A percentile compares a stretch with the other conserved stretches of the same genome.
phyloP scores from a whole-genome alignment of 805 yeast species.

The Groenewaldozyma salmanticensis region DNA sequence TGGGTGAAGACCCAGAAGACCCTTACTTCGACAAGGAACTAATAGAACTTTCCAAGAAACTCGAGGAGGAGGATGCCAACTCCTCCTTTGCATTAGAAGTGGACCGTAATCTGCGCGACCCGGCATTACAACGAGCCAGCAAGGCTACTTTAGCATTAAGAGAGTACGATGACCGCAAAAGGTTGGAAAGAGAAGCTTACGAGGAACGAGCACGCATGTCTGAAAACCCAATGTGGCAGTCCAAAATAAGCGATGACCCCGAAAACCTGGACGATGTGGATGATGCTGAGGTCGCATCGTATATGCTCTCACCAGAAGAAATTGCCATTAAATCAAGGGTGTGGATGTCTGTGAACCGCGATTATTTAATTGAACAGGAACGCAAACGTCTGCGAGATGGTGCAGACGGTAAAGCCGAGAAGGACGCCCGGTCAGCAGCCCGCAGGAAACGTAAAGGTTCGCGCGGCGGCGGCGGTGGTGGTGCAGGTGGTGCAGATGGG shows the following conservation, averaged over 20 bases:
- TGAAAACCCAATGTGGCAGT: slow-evolving; percentile 22
- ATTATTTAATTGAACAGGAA: slow-evolving; percentile 76
- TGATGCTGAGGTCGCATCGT: slow-evolving; percentile 64
- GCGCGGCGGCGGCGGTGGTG: too few species aligned
- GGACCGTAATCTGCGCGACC: slow-evolving; percentile 2
- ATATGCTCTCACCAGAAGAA: slow-evolving; percentile 60
- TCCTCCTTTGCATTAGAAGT: slow-evolving; percentile 4
- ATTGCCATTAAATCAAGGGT: slow-evolving; percentile 64
- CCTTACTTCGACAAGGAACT: slow-evolving; percentile 3
- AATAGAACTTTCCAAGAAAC: slow-evolving; percentile 6
- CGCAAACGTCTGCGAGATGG: slow-evolving; percentile 71
- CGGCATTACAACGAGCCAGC: slow-evolving; percentile 1
- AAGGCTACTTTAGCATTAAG: slow-evolving; percentile 7
- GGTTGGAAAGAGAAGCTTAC: slow-evolving; percentile 4
- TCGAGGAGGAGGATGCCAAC: slow-evolving; percentile 2
- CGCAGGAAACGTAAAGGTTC: not conserved
- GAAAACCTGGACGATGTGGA: slow-evolving; percentile 66
- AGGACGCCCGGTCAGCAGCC: not conserved
- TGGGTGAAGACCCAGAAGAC: slow-evolving; percentile 11
- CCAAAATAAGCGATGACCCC: slow-evolving; percentile 47
- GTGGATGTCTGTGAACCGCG: slow-evolving; percentile 87
- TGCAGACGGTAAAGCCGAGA: slow-evolving; percentile 78
- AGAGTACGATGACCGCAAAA: slow-evolving; percentile 1
- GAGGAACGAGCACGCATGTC: slow-evolving; percentile 4
- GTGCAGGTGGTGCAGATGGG: too few species aligned